These are phyloP conservation scores for Teunomyces stri DNA, from an alignment of 805 yeast species.

Conservation along the genomic window DNA sequence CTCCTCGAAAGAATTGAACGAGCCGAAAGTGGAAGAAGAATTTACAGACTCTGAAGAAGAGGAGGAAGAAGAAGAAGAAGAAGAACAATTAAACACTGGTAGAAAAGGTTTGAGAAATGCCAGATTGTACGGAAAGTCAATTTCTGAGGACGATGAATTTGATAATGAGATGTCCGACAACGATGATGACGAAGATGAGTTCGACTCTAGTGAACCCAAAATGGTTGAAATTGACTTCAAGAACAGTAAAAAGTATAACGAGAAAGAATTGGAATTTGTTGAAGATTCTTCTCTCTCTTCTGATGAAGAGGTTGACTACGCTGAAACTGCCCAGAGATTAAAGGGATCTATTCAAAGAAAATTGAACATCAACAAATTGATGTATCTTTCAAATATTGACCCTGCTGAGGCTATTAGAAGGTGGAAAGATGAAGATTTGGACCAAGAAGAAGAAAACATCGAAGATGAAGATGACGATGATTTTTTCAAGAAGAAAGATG, in stretches of 20 bases:
- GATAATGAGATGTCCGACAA: conserved; percentile 41
- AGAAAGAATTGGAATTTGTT: conserved; percentile 40
- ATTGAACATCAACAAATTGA: conserved; percentile 79
- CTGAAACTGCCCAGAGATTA: conserved; percentile 58
- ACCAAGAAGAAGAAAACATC: conserved; percentile 37
- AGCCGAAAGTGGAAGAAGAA: conserved; percentile 35
- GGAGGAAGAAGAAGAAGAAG: conserved; percentile 33
- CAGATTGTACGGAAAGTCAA: conserved; percentile 54
- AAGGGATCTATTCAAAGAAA: conserved; percentile 50
- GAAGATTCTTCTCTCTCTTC: conserved; percentile 48
- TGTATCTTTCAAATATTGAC: conserved; percentile 74
- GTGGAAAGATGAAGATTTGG: conserved; percentile 59
- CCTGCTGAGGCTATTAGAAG: conserved; percentile 70
- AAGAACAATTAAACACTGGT: conserved; percentile 48
- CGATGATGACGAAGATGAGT: conserved; percentile 38
- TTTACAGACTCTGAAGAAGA: conserved; percentile 37
- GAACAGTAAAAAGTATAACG: conserved; percentile 28
- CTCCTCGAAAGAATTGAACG: conserved; percentile 49
- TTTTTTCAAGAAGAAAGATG: conserved; percentile 52
- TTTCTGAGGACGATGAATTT: conserved; percentile 47
- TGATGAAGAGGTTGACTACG: conserved; percentile 39
- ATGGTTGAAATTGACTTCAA: conserved; percentile 50
- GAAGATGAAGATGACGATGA: conserved; percentile 43
- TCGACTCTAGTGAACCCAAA: conserved; percentile 37
- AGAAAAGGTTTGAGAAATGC: conserved; percentile 59